Conservation (phyloP, 495 filamentous ascomycete species). For the Astrothelium subdiscretum region DNA sequence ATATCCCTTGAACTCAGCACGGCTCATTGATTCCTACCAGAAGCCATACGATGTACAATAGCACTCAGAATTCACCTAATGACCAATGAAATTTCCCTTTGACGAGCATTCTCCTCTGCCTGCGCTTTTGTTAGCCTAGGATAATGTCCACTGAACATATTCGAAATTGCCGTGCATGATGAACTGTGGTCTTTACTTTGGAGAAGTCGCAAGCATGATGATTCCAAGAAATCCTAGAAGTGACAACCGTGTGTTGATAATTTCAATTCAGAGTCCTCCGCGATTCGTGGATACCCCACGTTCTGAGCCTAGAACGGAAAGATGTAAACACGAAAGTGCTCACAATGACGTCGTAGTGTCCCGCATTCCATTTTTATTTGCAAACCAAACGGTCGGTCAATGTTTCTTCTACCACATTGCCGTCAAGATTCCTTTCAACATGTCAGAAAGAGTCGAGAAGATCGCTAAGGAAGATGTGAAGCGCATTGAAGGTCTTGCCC, state of each 20-base stretch:
- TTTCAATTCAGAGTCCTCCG: no score
- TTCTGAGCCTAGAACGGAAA: neutral
- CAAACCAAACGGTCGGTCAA: no score
- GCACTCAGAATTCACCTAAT: neutral
- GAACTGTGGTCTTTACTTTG: no score
- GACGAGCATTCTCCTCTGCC: no score
- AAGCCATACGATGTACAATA: neutral
- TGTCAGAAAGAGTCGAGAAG: constrained; percentile 29
- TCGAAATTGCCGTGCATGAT: no score
- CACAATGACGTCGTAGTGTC: neutral
- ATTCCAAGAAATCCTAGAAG: no score
- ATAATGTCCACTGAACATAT: no score
- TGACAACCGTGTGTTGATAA: no score
- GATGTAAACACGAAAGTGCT: neutral
- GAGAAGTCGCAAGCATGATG: no score
- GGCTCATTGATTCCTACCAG: neutral
- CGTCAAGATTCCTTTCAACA: constrained; percentile 11
- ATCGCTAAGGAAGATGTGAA: constrained; percentile 42
- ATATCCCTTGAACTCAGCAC: neutral
- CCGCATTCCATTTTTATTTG: neutral
- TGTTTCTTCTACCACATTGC: neutral
- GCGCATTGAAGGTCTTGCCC: constrained; percentile 40
- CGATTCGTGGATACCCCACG: no score
- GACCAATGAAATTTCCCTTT: neutral
- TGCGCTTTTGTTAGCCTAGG: no score